Percentiles rank a stretch among this genome's conserved stretches.
phyloP scores from a whole-genome alignment of 495 filamentous ascomycete genomes.

The Aspergillus hancockii region DNA sequence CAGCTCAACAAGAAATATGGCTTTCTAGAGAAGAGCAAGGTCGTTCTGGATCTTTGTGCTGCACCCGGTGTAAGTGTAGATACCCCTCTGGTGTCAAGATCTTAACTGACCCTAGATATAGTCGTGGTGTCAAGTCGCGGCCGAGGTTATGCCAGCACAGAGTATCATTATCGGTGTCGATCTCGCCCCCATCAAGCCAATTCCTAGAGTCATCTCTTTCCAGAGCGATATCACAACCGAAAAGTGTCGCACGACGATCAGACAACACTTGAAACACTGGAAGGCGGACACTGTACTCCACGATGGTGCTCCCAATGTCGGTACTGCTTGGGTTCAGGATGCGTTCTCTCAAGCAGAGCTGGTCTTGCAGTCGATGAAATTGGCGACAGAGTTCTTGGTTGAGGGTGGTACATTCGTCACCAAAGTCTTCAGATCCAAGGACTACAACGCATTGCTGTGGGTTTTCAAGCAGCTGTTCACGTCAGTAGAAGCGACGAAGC shows the following conservation, averaged over 20 bases:
- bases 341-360: constrained; percentile 97
- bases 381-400: constrained; percentile 89
- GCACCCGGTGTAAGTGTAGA: constrained; percentile 77
- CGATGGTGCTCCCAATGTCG: constrained; percentile 97
- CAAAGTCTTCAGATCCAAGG: constrained; percentile 96
- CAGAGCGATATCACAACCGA: constrained; percentile 98
- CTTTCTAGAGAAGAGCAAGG: constrained; percentile 94
- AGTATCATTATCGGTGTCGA: constrained; percentile 94
- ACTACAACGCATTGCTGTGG: constrained; percentile 95
- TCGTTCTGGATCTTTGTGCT: constrained; percentile 94
- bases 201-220: constrained; percentile 89
- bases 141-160: constrained; percentile 88
- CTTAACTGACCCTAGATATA: constrained; percentile 37
- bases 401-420: constrained; percentile 95
- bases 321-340: constrained; percentile 97
- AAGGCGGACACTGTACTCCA: constrained; percentile 97
- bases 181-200: constrained; percentile 92
- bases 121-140: constrained; percentile 98
- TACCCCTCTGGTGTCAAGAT: neutral
- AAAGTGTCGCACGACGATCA: constrained; percentile 90
- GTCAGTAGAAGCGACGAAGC: constrained; percentile 95
- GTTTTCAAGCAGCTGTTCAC: constrained; percentile 96
- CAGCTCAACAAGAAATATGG: constrained; percentile 99
- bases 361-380: constrained; percentile 85
- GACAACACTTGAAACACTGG: constrained; percentile 91